Conservation (phyloP, 2,329 filamentous ascomycete genomes). For the Clonostachys byssicola region DNA sequence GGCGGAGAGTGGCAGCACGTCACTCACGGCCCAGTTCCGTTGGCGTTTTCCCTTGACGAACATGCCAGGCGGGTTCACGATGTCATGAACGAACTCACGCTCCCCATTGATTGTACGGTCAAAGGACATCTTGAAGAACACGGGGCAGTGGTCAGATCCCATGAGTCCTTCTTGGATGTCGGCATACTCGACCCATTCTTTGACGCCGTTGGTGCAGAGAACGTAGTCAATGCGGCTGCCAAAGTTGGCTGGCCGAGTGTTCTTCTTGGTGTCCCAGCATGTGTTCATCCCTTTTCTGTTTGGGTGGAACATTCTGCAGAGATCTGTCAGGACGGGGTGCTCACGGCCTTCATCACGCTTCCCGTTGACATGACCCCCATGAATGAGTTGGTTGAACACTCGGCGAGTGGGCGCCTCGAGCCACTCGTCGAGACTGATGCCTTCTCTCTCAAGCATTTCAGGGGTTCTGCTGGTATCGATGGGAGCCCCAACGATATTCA, state of each 20-base stretch:
- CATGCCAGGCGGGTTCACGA: constrained; percentile 73
- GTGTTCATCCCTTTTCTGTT: constrained; percentile 88
- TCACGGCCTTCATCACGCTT: constrained; percentile 67
- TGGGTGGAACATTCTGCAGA: constrained; percentile 78
- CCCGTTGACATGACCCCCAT: constrained; percentile 65
- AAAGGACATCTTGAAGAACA: constrained; percentile 72
- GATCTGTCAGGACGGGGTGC: constrained; percentile 72
- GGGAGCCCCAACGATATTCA: constrained; percentile 71
- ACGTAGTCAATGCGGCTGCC: constrained; percentile 93
- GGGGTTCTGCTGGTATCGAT: constrained; percentile 73
- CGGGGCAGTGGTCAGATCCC: constrained; percentile 95
- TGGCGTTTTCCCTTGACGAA: constrained; percentile 65
- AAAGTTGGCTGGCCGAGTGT: constrained; percentile 92
- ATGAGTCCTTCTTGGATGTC: constrained; percentile 92
- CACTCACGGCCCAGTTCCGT: constrained; percentile 61
- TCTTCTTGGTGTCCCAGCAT: constrained; percentile 93
- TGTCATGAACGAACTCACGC: constrained; percentile 56
- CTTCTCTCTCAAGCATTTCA: constrained; percentile 69
- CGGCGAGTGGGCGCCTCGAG: constrained; percentile 67
- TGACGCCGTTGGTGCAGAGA: constrained; percentile 75
- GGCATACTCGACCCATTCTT: constrained; percentile 72
- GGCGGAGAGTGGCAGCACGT: constrained; percentile 71
- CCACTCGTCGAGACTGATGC: constrained; percentile 66
- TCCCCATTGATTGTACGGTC: constrained; percentile 45
- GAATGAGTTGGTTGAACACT: constrained; percentile 81